These are phyloP conservation scores for Blastocladiella emersonii DNA, from an alignment of 371 early-diverging fungal species.

Conservation along the genomic window DNA sequence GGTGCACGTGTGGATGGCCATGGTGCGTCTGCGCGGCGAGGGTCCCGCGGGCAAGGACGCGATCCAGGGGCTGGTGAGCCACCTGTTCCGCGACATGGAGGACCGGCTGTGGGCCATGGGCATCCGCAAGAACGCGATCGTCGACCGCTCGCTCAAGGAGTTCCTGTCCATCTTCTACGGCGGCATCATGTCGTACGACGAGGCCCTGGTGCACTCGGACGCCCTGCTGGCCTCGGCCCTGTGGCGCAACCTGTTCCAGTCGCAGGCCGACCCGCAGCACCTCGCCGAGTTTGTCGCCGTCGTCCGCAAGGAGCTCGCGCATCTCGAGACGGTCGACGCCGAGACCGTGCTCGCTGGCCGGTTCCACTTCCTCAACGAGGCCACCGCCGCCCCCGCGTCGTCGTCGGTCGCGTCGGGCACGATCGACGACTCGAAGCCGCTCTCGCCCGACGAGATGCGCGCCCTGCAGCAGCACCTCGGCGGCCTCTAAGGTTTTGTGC, in stretches of 20 bases:
- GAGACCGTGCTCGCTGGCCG: constrained; percentile 13
- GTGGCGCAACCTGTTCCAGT: constrained; percentile 70
- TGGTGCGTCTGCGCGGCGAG: constrained; percentile 46
- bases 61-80: constrained; percentile 75
- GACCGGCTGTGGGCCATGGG: constrained; percentile 48
- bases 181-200: constrained; percentile 80
- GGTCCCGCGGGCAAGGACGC: constrained; percentile 40
- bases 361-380: constrained; percentile 1
- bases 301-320: constrained; percentile 44
- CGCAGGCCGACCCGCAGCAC: constrained; percentile 34
- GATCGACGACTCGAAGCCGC: no score
- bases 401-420: background rate
- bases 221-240: constrained; percentile 82
- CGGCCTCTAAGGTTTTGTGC: no score
- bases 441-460: no score
- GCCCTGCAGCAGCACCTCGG: no score
- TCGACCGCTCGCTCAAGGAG: constrained; percentile 60
- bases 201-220: constrained; percentile 79
- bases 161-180: constrained; percentile 76
- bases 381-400: background rate
- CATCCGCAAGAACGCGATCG: constrained; percentile 49
- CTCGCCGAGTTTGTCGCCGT: constrained; percentile 44
- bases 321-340: constrained; percentile 30
- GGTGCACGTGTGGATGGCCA: constrained; percentile 86
- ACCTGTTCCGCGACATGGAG: constrained; percentile 81